Evolutionary conservation across 2,329 filamentous ascomycete genomes (phyloP), one percentile per base, ranked within the genome.

Genomic region (Teratosphaeria epicoccoides): DNA sequence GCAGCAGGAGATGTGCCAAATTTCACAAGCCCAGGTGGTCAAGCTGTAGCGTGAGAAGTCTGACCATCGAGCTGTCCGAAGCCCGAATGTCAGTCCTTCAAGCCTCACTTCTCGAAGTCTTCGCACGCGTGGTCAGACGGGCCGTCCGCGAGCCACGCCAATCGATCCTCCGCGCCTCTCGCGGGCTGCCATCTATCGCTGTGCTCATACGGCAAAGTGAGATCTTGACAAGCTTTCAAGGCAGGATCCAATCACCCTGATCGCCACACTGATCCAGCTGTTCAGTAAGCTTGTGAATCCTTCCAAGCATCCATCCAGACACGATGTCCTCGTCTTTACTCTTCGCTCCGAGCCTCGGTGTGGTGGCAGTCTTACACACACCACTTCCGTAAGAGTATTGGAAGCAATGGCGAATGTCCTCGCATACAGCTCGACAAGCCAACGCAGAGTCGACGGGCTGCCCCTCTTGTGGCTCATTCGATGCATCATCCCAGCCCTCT

Each of bases 401-500:
- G 7, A 46, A 24, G 20, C 44, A 46, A 24, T 14, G 2, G 12
- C 23, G 23, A 17, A 24, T 17, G 44, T 28, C 25, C 44, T 46
- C 44, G 20, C 44, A 46, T 23, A 46, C 9, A 6, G 20, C 44
- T 28, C 44, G 23, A 28, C 44, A 46, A 12, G 4, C 44, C 14
- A 46, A 22, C 23, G 44, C 44, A 46, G 23, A 24, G 7, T 24
- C 23, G 17, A 17, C 25, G 22, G 23, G 12, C 23, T 23, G 17
- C 9, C 44, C 44, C 14, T 24, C 44, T 14, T 24, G 44, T 23
- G 23, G 12, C 23, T 54, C 55, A 14, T 58, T 52, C 6, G 62
- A 58, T 7, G 51, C 43, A 25, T 65, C 66, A 46, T 58, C 56
- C 64, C 64, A 67, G 26, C 59, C 51, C 0, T n/a, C 33, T 9